Evolutionary conservation across 768 basidiomycete genomes (phyloP), one percentile per base, ranked within the genome.

Genomic region (Trametes meyenii): DNA sequence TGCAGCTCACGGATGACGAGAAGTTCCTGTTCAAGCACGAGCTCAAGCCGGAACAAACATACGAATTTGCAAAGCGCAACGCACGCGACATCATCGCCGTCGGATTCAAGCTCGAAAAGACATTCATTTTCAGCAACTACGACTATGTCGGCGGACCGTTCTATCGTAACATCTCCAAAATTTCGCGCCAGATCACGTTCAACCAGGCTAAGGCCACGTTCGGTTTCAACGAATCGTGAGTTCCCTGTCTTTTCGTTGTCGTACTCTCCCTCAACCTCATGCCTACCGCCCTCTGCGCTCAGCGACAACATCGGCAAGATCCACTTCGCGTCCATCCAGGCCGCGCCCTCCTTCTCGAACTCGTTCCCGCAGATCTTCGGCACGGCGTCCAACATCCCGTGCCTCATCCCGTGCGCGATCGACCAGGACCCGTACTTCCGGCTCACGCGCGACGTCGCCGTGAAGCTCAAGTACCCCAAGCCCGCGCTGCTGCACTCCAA

Each of bases 1-100:
- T 99, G 58, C 97, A 99, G 74, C 83, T 99, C 2, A 99, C 97
- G 93, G 97, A 99, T 70, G 97, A 99, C 74, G 97, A 99, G 73
- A 99, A 99, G 74, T 99, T 98, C 80, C 76, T 99, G 49, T 97
- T 99, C 84, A 96, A 98, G 74, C 92, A 94, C 57, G 90, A 91
- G 66, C 84, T 97, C 61, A 96, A 93, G 73, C 82, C 92, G 38
- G 93, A 98, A 66, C 89, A 98, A 72, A 90, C 91, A 21, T 85
- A 86, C 70, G 78, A 79, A 23, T 98, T 95, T 72, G 85, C 93
- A 8, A 83, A 83, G 58, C 83, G 85, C 70, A 99, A 98, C 70
- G 90, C 95, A n/a, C 85, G 83, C 66, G 96, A 98, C 73, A 96
- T 98, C 70, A 98, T 99, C 67, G 94, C 97, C 0, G 91, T 96